Percentiles rank a stretch among this genome's conserved stretches.
phyloP scores from a whole-genome alignment of 192 early-diverging fungal species.

The Lobosporangium transversale region DNA sequence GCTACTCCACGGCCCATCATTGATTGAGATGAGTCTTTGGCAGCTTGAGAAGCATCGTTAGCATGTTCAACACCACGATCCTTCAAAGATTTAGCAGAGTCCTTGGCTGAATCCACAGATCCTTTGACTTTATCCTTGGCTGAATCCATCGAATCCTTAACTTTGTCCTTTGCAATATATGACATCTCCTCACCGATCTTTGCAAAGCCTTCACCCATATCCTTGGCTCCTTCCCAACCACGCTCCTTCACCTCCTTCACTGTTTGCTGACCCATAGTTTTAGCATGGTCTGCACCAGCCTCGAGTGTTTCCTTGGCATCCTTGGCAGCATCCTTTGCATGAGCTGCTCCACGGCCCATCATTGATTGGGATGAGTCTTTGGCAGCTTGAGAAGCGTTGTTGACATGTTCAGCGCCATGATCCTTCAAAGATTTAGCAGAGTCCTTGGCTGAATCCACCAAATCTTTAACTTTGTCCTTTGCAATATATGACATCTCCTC shows the following conservation, averaged over 20 bases:
- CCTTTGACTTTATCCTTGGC: not conserved
- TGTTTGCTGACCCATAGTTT: constrained; percentile 2
- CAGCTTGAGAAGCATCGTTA: not conserved
- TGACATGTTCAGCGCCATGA: not conserved
- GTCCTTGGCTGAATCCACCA: not conserved
- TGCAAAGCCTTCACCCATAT: not conserved
- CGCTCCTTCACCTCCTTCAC: constrained; percentile 12
- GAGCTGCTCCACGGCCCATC: not conserved
- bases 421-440: constrained; percentile 1
- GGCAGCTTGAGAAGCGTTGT: not conserved
- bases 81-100: not conserved
- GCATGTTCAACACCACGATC: not conserved
- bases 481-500: no score
- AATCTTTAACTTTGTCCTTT: not conserved
- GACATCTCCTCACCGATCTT: not conserved
- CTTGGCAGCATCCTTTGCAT: not conserved
- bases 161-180: not conserved
- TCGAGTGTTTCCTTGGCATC: not conserved
- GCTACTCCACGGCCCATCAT: not conserved
- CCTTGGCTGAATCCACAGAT: not conserved
- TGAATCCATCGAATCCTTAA: not conserved
- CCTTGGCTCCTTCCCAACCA: constrained; percentile 11
- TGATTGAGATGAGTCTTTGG: not conserved
- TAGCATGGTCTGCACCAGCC: not conserved
- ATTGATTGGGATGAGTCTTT: not conserved